Percentiles rank a stretch among this genome's conserved stretches.
Evolutionary conservation across 179 eudicot species (phyloP).

Genomic region (Nepenthes alata): DNA sequence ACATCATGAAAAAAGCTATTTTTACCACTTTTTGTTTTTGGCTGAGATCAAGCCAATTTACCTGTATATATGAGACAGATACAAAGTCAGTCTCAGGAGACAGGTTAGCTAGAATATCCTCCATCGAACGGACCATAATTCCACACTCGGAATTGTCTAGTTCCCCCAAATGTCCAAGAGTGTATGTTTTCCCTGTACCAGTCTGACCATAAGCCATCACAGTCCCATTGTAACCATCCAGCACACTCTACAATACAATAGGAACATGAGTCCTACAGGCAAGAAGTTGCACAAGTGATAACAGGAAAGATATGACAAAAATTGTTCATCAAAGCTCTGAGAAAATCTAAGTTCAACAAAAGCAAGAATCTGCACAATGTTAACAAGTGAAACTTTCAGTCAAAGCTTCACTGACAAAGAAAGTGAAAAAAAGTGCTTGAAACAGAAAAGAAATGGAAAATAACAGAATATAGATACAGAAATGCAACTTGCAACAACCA

Average conservation of each 20-base stretch:
- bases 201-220: constrained; percentile 99
- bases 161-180: constrained; percentile 92
- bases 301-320: background rate
- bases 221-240: constrained; percentile 98
- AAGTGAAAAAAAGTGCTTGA: background rate
- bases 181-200: constrained; percentile 93
- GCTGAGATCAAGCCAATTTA: constrained; percentile 10
- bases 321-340: background rate
- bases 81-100: constrained; percentile 65
- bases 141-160: constrained; percentile 90
- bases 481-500: background rate
- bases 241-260: constrained; percentile 55
- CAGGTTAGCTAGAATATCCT: constrained; percentile 74
- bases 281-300: constrained; percentile 1
- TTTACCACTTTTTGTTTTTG: too few relatives aligned
- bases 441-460: background rate
- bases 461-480: background rate
- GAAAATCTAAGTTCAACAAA: too few relatives aligned
- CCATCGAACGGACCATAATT: constrained; percentile 99
- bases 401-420: background rate
- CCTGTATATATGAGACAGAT: constrained; percentile 88
- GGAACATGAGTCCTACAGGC: constrained; percentile 8
- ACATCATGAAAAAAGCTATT: too few relatives aligned
- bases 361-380: too few relatives aligned
- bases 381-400: too few relatives aligned